Evolutionary conservation across 768 basidiomycete genomes (phyloP).

Genomic region (Tremella fuciformis): DNA sequence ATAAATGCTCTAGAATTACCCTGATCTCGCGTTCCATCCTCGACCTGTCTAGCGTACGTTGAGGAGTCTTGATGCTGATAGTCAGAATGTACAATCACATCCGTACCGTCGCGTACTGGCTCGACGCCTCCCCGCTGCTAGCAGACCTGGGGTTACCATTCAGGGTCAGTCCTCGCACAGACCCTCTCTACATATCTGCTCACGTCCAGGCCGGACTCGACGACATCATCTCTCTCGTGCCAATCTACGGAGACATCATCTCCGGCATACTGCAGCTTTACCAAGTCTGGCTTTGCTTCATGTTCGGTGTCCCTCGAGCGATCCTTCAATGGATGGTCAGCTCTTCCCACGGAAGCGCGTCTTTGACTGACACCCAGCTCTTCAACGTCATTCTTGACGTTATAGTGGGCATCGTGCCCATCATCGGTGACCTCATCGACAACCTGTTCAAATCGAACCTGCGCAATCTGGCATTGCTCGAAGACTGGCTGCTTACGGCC

Average conservation of each 20-base stretch:
- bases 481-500: conserved; percentile 40
- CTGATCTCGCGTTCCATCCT: conserved; percentile 18
- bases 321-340: conserved; percentile 47
- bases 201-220: conserved; percentile 45
- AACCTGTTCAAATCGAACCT: conserved; percentile 52
- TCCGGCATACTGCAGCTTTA: conserved; percentile 49
- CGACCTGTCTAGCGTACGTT: conserved; percentile 3
- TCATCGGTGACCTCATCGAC: conserved; percentile 51
- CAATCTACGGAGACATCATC: conserved; percentile 49
- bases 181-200: background rate
- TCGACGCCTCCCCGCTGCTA: conserved; percentile 49
- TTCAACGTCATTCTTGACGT: conserved; percentile 46
- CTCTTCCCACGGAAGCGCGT: background rate
- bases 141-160: conserved; percentile 51
- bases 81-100: conserved; percentile 50
- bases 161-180: conserved; percentile 35
- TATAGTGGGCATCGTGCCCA: conserved; percentile 47
- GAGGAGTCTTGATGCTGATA: background rate
- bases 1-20: conserved; percentile 22
- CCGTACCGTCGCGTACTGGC: conserved; percentile 50
- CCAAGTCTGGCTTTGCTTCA: conserved; percentile 48
- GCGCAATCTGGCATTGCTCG: conserved; percentile 40
- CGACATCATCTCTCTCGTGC: conserved; percentile 50
- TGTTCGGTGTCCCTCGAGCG: conserved; percentile 39
- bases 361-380: conserved; percentile 20